phyloP scores from a whole-genome alignment of 345 rosid genomes.

The Populus tremula region DNA sequence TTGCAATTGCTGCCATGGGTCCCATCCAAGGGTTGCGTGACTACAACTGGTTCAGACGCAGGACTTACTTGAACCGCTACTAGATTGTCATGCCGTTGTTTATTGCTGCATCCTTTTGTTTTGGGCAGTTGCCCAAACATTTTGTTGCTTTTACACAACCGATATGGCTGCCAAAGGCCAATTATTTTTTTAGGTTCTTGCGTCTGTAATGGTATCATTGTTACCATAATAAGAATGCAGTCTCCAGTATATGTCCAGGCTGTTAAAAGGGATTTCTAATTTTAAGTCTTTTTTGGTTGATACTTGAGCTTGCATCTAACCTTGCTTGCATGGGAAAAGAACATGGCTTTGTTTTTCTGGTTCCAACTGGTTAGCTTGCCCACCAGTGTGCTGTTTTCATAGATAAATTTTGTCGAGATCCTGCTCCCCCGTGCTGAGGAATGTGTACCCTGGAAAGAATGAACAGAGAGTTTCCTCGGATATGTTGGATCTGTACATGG shows the following conservation, averaged over 20 bases:
- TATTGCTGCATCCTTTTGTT: not conserved
- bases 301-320: not conserved
- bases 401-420: not conserved
- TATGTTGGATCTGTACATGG: not conserved
- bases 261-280: not conserved
- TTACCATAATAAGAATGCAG: not conserved
- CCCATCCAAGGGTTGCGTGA: conserved; percentile 86
- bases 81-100: conserved; percentile 25
- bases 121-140: conserved; percentile 9
- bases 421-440: not conserved
- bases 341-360: not conserved
- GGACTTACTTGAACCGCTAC: conserved; percentile 96
- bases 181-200: conserved; percentile 13
- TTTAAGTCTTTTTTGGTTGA: not conserved
- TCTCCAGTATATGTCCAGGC: not conserved
- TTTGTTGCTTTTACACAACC: conserved; percentile 23
- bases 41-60: conserved; percentile 99
- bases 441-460: not conserved
- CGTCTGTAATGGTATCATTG: conserved; percentile 18
- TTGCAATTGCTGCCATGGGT: conserved; percentile 93
- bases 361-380: not conserved
- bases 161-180: conserved; percentile 12
- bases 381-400: not conserved
- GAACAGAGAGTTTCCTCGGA: not conserved
- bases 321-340: not conserved